Evolutionary conservation across 495 filamentous ascomycete species (phyloP), one percentile per base, ranked within the genome.

Genomic region (Hypomontagnella monticulosa): DNA sequence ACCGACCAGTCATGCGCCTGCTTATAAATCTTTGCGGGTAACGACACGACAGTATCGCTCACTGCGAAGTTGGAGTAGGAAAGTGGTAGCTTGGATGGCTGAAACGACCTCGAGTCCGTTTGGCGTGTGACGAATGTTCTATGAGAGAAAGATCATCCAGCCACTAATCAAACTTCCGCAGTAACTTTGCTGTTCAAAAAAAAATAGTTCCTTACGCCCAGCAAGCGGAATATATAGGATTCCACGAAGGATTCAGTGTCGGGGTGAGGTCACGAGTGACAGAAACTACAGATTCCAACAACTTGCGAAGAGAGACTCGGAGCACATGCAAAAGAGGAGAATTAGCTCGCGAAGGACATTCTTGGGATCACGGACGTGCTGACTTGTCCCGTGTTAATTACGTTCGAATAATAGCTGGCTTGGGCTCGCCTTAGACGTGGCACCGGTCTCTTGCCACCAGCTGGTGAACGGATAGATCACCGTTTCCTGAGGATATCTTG

Each of bases 1-100:
- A 41, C 14, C 37, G 32, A 19, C 49, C 30, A 69, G 60, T 56
- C 54, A 68, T 68, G 65, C 65, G 42, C 65, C 55, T 63, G 42
- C 37, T 38, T 59, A 34, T 32, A 55, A 59, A 33, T 51, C 0
- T 50, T 30, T 38, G n/a, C 49, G 47, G 36, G 23, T 69, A 69
- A 64, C 37, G 38, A 63, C 50, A 57, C 66, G 66, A 20, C 36
- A 48, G 16, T 52, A 12, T 30, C 30, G 38, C 23, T 30, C 33
- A 27, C 43, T 44, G 19, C 46, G 33, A 57, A 56, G 18, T 51
- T 38, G 42, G 54, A 62, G 42, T 54, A 44, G 57, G 41, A 54
- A 48, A 34, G 23, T 58, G 27, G 47, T 43, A 20, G 41, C 44
- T 59, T 63, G 59, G 38, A 63, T 63, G 54, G 54, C 36, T 23